phyloP scores from a whole-genome alignment of 2,329 filamentous ascomycete genomes.

The Penicillium hordei region DNA sequence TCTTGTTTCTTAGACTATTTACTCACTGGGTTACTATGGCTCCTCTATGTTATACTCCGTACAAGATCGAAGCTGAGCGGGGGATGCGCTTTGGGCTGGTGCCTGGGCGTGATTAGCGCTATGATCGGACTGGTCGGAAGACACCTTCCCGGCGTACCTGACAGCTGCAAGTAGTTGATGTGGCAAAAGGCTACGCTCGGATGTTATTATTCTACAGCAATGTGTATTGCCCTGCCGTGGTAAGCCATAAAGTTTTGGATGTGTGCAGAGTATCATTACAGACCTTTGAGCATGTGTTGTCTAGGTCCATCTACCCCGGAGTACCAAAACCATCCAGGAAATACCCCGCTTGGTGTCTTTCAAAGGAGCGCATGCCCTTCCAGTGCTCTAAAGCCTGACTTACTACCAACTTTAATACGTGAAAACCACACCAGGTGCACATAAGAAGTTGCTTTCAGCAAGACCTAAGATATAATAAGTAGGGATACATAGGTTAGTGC shows the following conservation, averaged over 20 bases:
- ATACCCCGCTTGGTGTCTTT: neutral
- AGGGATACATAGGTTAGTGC: too few species aligned
- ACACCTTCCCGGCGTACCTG: slow-evolving; percentile 21
- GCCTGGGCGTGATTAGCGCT: slow-evolving; percentile 3
- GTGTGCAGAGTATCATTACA: neutral
- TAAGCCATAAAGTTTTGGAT: neutral
- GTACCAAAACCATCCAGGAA: neutral
- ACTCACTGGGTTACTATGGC: neutral
- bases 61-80: neutral
- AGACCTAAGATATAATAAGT: too few species aligned
- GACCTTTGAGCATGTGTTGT: neutral
- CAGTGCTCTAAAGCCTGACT: neutral
- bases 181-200: slow-evolving; percentile 10
- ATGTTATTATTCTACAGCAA: neutral
- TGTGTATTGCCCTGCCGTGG: neutral
- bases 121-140: slow-evolving; percentile 12
- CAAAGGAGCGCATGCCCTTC: neutral
- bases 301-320: neutral
- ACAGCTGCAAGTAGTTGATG: slow-evolving; percentile 22
- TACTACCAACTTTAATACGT: neutral
- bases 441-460: too few species aligned
- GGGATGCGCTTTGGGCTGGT: neutral
- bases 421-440: neutral
- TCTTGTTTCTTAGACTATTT: neutral
- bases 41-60: neutral